Percentiles rank a stretch among this genome's conserved stretches.
Conservation (phyloP, 345 rosid genomes). For the Euclidium syriacum region DNA sequence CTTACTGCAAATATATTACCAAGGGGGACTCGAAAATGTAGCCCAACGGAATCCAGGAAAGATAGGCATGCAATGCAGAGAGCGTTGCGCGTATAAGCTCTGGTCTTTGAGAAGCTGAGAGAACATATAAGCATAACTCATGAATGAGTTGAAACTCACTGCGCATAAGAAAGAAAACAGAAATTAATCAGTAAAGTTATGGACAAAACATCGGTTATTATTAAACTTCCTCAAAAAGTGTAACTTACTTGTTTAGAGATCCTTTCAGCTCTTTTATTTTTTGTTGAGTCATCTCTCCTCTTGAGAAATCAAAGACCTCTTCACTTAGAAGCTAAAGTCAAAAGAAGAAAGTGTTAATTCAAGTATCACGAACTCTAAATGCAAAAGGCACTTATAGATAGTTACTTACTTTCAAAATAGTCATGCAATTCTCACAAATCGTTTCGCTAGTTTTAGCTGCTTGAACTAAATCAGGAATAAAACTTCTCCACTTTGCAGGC, state of each 20-base stretch:
- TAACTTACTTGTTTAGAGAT: constrained; percentile 72
- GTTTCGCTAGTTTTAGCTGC: constrained; percentile 99
- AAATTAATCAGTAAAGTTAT: background rate
- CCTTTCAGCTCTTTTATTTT: constrained; percentile 91
- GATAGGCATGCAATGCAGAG: constrained; percentile 96
- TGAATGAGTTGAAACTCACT: constrained; percentile 98
- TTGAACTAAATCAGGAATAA: constrained; percentile 90
- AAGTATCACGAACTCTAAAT: background rate
- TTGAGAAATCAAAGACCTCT: constrained; percentile 98
- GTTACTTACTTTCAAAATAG: constrained; percentile 70
- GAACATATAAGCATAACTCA: constrained; percentile 88
- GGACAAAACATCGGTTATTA: background rate
- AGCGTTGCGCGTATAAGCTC: constrained; percentile 90
- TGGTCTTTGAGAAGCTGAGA: constrained; percentile 86
- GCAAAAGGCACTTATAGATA: constrained; percentile 1
- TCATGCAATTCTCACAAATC: constrained; percentile 98
- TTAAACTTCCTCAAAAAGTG: constrained; percentile 6
- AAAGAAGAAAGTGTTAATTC: constrained; percentile 8
- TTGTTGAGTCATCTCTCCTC: constrained; percentile 94
- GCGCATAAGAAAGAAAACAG: constrained; percentile 39
- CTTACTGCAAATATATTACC: constrained; percentile 43
- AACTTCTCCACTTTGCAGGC: constrained; percentile 95
- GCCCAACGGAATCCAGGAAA: constrained; percentile 99
- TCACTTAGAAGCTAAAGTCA: constrained; percentile 84
- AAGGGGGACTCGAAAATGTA: constrained; percentile 92